phyloP scores from a whole-genome alignment of 148 eudicot species.

The Drosera capensis region DNA sequence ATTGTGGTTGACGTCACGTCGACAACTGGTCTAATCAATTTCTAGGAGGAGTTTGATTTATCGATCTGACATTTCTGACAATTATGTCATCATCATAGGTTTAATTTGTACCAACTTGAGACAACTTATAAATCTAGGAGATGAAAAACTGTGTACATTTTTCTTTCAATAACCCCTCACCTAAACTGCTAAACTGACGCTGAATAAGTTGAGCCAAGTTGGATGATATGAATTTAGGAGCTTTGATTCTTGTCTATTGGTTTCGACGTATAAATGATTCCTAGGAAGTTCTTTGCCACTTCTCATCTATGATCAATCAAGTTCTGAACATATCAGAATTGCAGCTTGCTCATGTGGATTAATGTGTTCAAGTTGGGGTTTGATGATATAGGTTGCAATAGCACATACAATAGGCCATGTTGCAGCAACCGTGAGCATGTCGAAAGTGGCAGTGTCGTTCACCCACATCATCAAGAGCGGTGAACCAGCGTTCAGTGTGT shows the following conservation, averaged over 20 bases:
- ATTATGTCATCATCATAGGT: too few relatives aligned
- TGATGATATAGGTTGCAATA: conserved; percentile 34
- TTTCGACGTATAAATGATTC: too few relatives aligned
- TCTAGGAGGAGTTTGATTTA: too few relatives aligned
- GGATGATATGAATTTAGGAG: neutral
- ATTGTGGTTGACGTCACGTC: neutral
- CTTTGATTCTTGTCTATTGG: neutral
- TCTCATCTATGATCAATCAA: too few relatives aligned
- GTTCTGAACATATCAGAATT: too few relatives aligned
- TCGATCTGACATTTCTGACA: too few relatives aligned
- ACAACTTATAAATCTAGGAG: too few relatives aligned
- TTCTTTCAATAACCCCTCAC: neutral
- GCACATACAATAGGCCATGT: conserved; percentile 57
- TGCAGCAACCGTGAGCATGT: conserved; percentile 48
- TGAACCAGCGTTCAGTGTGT: conserved; percentile 46
- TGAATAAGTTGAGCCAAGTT: too few relatives aligned
- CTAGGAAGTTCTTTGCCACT: too few relatives aligned
- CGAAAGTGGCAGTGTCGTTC: conserved; percentile 45
- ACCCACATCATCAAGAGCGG: conserved; percentile 46
- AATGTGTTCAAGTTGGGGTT: neutral
- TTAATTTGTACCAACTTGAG: too few relatives aligned
- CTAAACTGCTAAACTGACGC: neutral
- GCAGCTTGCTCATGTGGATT: neutral
- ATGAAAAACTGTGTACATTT: too few relatives aligned
- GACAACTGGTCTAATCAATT: neutral